These are phyloP conservation scores for Poa pratensis DNA, from an alignment of 176 grass and related monocot genomes.

Conservation along the genomic window DNA sequence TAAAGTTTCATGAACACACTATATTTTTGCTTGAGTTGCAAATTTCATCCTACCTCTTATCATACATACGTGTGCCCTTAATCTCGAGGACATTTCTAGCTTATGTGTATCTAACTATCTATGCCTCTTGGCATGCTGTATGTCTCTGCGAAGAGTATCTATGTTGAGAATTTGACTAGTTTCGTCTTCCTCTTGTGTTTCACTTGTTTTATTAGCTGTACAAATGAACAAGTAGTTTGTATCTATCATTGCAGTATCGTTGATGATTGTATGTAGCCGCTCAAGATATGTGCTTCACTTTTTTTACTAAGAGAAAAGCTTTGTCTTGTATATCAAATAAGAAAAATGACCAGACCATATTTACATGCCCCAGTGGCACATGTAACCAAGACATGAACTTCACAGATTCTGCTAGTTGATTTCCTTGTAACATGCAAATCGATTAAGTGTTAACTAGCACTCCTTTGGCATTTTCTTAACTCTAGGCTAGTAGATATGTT, in stretches of 20 bases:
- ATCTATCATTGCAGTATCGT: neutral
- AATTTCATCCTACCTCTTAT: neutral
- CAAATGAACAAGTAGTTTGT: neutral
- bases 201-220: neutral
- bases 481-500: neutral
- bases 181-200: too few species aligned
- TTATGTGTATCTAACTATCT: too few species aligned
- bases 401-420: neutral
- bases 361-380: neutral
- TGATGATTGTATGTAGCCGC: neutral
- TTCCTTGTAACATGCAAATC: constrained; percentile 1
- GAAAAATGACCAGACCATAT: neutral
- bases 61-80: too few species aligned
- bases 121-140: too few species aligned
- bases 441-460: neutral
- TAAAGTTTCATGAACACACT: neutral
- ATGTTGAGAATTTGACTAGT: too few species aligned
- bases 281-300: neutral
- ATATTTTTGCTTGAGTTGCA: neutral
- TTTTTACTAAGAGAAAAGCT: neutral
- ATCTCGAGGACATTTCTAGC: neutral
- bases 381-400: neutral
- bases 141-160: too few species aligned
- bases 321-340: neutral
- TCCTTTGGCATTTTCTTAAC: neutral